A percentile compares a stretch with the other conserved stretches of the same genome.
Evolutionary conservation across 225 moss, liverwort and hornwort genomes (phyloP).

Genomic region (Sphagnum tenellum): DNA sequence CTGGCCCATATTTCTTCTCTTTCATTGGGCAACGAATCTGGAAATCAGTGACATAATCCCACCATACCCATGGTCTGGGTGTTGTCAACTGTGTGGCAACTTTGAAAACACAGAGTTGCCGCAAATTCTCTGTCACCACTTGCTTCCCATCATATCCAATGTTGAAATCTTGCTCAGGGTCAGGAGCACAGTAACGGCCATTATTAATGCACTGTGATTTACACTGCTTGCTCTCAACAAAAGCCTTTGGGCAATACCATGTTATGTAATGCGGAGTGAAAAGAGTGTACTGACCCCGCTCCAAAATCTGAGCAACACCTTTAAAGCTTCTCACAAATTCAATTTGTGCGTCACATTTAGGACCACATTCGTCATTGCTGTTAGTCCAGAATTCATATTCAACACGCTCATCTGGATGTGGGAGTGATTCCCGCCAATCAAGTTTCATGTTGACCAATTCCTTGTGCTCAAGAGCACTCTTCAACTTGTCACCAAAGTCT

Average conservation of each 20-base stretch:
- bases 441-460: slow-evolving; percentile 64
- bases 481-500: slow-evolving; percentile 48
- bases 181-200: slow-evolving; percentile 81
- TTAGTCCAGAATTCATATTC: slow-evolving; percentile 80
- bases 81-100: slow-evolving; percentile 20
- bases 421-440: slow-evolving; percentile 71
- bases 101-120: slow-evolving; percentile 69
- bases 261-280: slow-evolving; percentile 81
- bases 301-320: slow-evolving; percentile 61
- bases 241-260: slow-evolving; percentile 74
- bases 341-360: slow-evolving; percentile 57
- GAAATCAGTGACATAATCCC: slow-evolving; percentile 82
- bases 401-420: slow-evolving; percentile 50
- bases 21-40: slow-evolving; percentile 83
- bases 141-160: slow-evolving; percentile 73
- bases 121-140: slow-evolving; percentile 67
- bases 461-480: slow-evolving; percentile 27
- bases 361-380: slow-evolving; percentile 74
- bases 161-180: slow-evolving; percentile 70
- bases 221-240: slow-evolving; percentile 53
- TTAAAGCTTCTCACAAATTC: slow-evolving; percentile 63
- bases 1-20: slow-evolving; percentile 35
- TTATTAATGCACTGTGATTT: slow-evolving; percentile 70
- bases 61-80: slow-evolving; percentile 72
- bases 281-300: slow-evolving; percentile 69